Base-by-base conservation (phyloP, 306 rosid species). In the Boehmeria nivea region DNA sequence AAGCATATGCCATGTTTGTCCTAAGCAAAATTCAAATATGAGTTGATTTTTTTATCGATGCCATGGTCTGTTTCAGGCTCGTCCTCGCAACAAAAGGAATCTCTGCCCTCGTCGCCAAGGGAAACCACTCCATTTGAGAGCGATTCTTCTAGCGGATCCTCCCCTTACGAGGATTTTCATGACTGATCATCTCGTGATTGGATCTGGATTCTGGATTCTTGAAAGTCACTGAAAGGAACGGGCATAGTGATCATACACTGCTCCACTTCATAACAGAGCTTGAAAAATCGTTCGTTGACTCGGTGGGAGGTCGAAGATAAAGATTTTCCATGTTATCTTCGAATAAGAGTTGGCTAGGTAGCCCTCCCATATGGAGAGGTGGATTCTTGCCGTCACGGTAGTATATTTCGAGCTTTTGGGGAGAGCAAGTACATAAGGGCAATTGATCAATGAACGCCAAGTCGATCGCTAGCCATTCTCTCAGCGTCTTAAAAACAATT, bases 121-220 rank as follows among this genome's bases (percentile, higher is more conserved):
- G 96, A 81, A 51, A 68, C 84, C 58, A 82, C 87, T 46, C 75
- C 93, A 58, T 83, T 75, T 47, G 88, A 83, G 61, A 93, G 94
- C 52, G 96, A 93, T 64, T 83, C 94, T 60, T 87, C 99, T 1
- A 81, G 94, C 20, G 99, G 83, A 54, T 79, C 96, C 66, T 90
- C 93, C 10, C 88, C 99, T 45, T 85, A 79, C 6, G 99, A 87
- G 69, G 99, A 91, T 72, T 87, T 87, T 66, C 76, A 78, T 19
- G 98, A 87, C 54, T 81, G 76, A 74, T 67, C 61, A 20, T 34
- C 54, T 43, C 42, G 28, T 52, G 55, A 28, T 53, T 14, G 23
- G 57, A 45, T 24, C 52, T 42, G 60, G 53, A 51, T 61, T 54
- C 59, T 22, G 10, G 40, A 31, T 1, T 0, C 5, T 31, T 10